phyloP scores from a whole-genome alignment of 2,329 filamentous ascomycete genomes.

The Achaetomium macrosporum region DNA sequence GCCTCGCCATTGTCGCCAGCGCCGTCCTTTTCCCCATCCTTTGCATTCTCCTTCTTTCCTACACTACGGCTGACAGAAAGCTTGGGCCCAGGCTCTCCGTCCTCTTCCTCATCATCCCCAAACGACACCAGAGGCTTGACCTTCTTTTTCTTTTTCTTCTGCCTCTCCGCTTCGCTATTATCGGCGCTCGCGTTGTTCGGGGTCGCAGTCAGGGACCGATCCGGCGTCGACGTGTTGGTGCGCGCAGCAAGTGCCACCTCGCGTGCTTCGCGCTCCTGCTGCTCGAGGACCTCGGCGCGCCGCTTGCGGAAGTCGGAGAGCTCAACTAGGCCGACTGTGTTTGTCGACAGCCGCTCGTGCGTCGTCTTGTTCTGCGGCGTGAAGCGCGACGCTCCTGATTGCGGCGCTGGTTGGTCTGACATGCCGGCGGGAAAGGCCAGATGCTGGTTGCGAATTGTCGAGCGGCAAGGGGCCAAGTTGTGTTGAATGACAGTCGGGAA shows the following conservation, averaged over 20 bases:
- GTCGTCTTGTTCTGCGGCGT: conserved; percentile 69
- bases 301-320: conserved; percentile 94
- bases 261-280: conserved; percentile 75
- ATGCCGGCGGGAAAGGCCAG: too few relatives aligned
- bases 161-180: conserved; percentile 28
- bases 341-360: conserved; percentile 74
- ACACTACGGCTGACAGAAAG: conserved; percentile 21
- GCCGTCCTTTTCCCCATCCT: conserved; percentile 5
- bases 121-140: conserved; percentile 51
- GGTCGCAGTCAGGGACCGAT: conserved; percentile 44
- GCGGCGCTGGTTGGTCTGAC: conserved; percentile 33
- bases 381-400: conserved; percentile 50
- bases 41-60: conserved; percentile 29
- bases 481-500: background rate
- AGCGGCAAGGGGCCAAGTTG: background rate
- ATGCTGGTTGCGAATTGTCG: too few relatives aligned
- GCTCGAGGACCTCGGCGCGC: conserved; percentile 86
- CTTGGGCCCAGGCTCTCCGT: conserved; percentile 37
- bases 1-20: conserved; percentile 22
- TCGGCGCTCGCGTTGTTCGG: conserved; percentile 27
- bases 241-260: conserved; percentile 46
- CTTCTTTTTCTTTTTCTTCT: conserved; percentile 42
- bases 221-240: conserved; percentile 40
- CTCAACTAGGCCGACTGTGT: conserved; percentile 85
- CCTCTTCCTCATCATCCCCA: conserved; percentile 61